A percentile compares a stretch with the other conserved stretches of the same genome.
These are phyloP conservation scores for Serendipita sp. DNA, from an alignment of 1,284 basidiomycete genomes.

Conservation along the genomic window DNA sequence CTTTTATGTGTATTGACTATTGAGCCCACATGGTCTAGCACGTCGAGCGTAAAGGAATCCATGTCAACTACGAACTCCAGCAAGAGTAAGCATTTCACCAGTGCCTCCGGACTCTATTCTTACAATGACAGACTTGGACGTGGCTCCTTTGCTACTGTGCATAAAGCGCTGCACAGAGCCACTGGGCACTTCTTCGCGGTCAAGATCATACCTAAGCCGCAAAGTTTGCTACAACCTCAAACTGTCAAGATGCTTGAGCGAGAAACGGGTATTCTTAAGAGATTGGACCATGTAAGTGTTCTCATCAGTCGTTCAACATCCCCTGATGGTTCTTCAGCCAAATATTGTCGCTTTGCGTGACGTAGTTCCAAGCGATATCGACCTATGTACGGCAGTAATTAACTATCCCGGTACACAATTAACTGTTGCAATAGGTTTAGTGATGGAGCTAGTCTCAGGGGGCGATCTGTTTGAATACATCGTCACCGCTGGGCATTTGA, in stretches of 20 bases:
- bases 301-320: background rate
- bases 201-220: slow-evolving; percentile 48
- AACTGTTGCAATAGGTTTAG: slow-evolving; percentile 36
- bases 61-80: slow-evolving; percentile 48
- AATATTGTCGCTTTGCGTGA: slow-evolving; percentile 1
- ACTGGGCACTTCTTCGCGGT: slow-evolving; percentile 55
- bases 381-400: background rate
- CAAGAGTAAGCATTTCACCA: slow-evolving; percentile 25
- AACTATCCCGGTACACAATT: background rate
- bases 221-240: slow-evolving; percentile 23
- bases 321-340: background rate
- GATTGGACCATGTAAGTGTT: slow-evolving; percentile 44
- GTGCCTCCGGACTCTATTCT: background rate
- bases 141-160: slow-evolving; percentile 69
- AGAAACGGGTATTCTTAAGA: slow-evolving; percentile 69
- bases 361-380: slow-evolving; percentile 10
- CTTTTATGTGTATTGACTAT: background rate
- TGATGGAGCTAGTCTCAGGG: slow-evolving; percentile 69
- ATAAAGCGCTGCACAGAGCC: slow-evolving; percentile 46
- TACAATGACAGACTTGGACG: slow-evolving; percentile 38
- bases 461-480: slow-evolving; percentile 83
- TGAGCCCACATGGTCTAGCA: slow-evolving; percentile 34
- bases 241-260: slow-evolving; percentile 39
- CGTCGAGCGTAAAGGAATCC: slow-evolving; percentile 34
- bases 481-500: slow-evolving; percentile 37